A percentile compares a stretch with the other conserved stretches of the same genome.
Evolutionary conservation across 2,329 filamentous ascomycete genomes (phyloP).

Genomic region (Diaporthe vexans): DNA sequence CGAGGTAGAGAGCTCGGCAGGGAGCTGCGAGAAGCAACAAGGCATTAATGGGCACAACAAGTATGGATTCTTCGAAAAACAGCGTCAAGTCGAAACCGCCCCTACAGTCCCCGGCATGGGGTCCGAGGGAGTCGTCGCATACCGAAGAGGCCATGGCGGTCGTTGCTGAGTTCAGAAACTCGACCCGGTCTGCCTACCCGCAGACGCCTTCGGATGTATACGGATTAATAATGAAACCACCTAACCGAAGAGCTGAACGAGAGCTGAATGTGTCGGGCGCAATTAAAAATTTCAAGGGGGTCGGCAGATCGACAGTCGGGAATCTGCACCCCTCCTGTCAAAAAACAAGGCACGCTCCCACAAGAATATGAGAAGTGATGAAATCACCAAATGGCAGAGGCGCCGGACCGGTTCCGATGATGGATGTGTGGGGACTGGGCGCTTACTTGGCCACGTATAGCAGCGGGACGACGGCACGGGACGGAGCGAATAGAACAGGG

Average conservation of each 20-base stretch:
- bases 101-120: conserved; percentile 9
- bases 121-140: conserved; percentile 13
- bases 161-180: not conserved
- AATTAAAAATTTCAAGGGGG: not conserved
- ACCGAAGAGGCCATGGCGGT: conserved; percentile 6
- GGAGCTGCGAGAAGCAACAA: conserved; percentile 8
- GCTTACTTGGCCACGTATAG: not conserved
- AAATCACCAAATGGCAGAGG: too few relatives aligned
- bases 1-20: conserved; percentile 1
- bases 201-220: too few relatives aligned
- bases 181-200: not conserved
- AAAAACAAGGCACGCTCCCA: not conserved
- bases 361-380: not conserved
- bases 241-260: not conserved
- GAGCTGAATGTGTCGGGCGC: not conserved
- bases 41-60: conserved; percentile 11
- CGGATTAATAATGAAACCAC: too few relatives aligned
- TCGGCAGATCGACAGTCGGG: not conserved
- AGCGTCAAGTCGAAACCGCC: conserved; percentile 17
- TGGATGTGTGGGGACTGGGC: not conserved
- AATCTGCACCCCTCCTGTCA: not conserved
- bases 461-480: not conserved
- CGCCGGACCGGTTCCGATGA: not conserved
- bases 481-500: not conserved
- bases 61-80: conserved; percentile 7